Percentiles rank a stretch among this genome's conserved stretches.
phyloP scores from a whole-genome alignment of 1,284 basidiomycete genomes.

The Heterobasidion occidentale region DNA sequence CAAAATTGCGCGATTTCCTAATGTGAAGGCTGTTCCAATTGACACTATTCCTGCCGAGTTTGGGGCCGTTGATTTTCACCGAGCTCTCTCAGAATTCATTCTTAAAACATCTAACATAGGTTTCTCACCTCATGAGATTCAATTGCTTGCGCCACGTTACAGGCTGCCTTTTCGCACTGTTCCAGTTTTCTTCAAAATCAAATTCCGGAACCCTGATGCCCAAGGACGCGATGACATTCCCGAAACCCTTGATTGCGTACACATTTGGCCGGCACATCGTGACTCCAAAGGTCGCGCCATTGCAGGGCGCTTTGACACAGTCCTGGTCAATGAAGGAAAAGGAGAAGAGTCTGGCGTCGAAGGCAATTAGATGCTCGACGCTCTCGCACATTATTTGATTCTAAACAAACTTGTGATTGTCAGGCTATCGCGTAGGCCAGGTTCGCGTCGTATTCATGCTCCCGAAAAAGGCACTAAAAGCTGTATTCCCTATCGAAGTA shows the following conservation, averaged over 20 bases:
- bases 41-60: not conserved
- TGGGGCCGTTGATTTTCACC: conserved; percentile 9
- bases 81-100: not conserved
- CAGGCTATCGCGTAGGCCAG: conserved; percentile 16
- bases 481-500: conserved; percentile 6
- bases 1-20: not conserved
- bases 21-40: not conserved
- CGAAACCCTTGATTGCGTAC: not conserved
- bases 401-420: not conserved
- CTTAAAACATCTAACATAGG: not conserved
- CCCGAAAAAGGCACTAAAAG: not conserved
- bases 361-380: not conserved
- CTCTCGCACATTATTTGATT: not conserved
- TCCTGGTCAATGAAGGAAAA: conserved; percentile 6
- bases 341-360: not conserved
- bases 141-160: not conserved
- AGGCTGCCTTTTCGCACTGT: not conserved
- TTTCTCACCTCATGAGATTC: not conserved
- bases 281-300: not conserved
- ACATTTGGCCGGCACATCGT: not conserved
- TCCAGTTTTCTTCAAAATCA: not conserved
- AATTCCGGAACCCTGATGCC: not conserved
- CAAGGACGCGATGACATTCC: not conserved
- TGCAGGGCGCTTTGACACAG: conserved; percentile 14
- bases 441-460: conserved; percentile 18